Percentiles rank a stretch among this genome's conserved stretches.
These are phyloP conservation scores for Podaxis pistillaris DNA, from an alignment of 768 basidiomycete genomes.

Conservation along the genomic window DNA sequence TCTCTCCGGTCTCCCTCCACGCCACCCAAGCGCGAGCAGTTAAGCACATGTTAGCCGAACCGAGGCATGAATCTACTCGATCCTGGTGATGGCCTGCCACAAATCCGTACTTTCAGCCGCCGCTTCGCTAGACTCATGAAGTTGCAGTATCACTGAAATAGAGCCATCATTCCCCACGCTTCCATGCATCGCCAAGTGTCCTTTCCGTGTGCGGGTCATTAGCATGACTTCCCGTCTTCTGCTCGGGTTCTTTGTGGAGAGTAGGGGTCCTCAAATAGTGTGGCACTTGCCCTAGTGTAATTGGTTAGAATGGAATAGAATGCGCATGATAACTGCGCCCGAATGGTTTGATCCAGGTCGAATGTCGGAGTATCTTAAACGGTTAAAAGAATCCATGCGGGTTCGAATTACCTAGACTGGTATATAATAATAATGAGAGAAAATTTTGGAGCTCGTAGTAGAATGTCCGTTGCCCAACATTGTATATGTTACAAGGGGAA, in stretches of 20 bases:
- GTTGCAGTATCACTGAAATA: neutral
- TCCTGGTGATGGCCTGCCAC: neutral
- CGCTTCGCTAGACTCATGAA: neutral
- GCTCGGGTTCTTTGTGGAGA: neutral
- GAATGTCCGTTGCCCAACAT: constrained; percentile 2
- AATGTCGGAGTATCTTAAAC: constrained; percentile 11
- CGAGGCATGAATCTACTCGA: neutral
- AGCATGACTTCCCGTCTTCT: neutral
- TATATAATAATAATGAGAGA: constrained; percentile 10
- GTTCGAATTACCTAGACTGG: constrained; percentile 7
- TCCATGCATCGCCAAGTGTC: neutral
- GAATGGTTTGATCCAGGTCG: neutral
- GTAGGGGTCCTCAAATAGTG: neutral
- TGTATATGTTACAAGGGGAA: neutral
- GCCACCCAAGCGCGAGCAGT: neutral
- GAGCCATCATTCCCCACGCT: neutral
- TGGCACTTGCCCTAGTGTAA: neutral
- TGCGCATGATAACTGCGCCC: neutral
- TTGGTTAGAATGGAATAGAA: too few relatives aligned
- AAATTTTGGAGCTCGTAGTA: neutral
- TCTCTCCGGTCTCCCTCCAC: neutral
- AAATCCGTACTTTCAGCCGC: neutral
- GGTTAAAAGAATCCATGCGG: constrained; percentile 6
- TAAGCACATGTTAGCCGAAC: neutral
- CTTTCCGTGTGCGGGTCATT: neutral